Evolutionary conservation across 2,329 filamentous ascomycete species (phyloP), one percentile per base, ranked within the genome.

Genomic region (Uncinocarpus reesii): DNA sequence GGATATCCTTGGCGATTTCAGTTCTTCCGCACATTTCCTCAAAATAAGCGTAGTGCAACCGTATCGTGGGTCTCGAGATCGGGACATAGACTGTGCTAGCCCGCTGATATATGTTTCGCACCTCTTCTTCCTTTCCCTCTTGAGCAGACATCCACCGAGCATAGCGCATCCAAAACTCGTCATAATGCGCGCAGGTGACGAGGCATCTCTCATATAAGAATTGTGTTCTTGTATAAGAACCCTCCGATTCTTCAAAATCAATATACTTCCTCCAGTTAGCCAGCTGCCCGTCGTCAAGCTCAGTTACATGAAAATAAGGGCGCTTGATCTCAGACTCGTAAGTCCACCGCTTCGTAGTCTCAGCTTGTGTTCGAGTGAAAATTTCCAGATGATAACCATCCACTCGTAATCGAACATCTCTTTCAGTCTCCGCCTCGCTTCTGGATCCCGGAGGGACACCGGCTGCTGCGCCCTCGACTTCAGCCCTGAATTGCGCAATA

Each of bases 131-230:
- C 64, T 93, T 95, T 56, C 75, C 80, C 1, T 79, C 69, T 61
- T 94, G 86, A 0, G 80, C 80, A 51, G 78, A 75, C 85, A 95
- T 94, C 92, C 92, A 98, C 34, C 90, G 77, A 13, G 84, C 86
- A 66, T 95, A 98, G n/a, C 92, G 84, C 59, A 94, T 80, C 92
- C 92, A 98, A 66, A 96, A 94, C 62, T 96, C 90, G 42, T 96
- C 90, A 62, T 98, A 95, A 56, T 93, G 84, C 13, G 92, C 90
- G 60, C 86, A 93, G 0, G 87, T 90, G 29, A 95, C 86, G 45
- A 98, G 69, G 59, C 89, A 96, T 44, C 92, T 82, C 71, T 98
- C 92, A 63, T 98, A 96, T 26, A 98, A 70, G 60, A 92, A 92
- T 4, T 84, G 78, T 38, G 77, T 83, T 51, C 92, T 79, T 11